A percentile compares a stretch with the other conserved stretches of the same genome.
phyloP scores from a whole-genome alignment of 768 basidiomycete species.

The Ramaria rubella region DNA sequence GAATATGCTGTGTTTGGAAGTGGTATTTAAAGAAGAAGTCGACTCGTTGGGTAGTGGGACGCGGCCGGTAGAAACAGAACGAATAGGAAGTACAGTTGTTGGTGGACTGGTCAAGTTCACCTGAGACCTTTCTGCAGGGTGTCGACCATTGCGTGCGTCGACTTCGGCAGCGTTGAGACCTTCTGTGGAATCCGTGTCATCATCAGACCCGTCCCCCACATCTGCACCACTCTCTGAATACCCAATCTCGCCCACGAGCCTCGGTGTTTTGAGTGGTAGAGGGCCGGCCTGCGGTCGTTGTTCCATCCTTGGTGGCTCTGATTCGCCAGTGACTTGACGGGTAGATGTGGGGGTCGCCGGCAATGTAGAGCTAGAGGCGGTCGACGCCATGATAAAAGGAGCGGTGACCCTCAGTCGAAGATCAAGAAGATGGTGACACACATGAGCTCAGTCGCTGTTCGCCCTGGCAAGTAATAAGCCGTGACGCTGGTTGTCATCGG shows the following conservation, averaged over 20 bases:
- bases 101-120: conserved; percentile 7
- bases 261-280: conserved; percentile 45
- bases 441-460: not conserved
- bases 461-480: not conserved
- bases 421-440: not conserved
- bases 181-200: conserved; percentile 14
- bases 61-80: conserved; percentile 7
- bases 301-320: conserved; percentile 14
- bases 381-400: conserved; percentile 1
- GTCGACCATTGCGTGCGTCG: conserved; percentile 24
- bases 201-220: conserved; percentile 12
- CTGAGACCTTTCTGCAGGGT: conserved; percentile 39
- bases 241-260: conserved; percentile 53
- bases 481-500: not conserved
- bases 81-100: conserved; percentile 5
- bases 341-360: not conserved
- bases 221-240: conserved; percentile 39
- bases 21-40: conserved; percentile 22
- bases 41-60: conserved; percentile 16
- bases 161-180: conserved; percentile 30
- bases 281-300: conserved; percentile 50
- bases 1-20: conserved; percentile 30
- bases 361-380: not conserved
- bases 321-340: not conserved
- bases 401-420: not conserved